A percentile compares a stretch with the other conserved stretches of the same genome.
Conservation (phyloP, 352 stramenopile genomes). For the Phytophthora idaei region DNA sequence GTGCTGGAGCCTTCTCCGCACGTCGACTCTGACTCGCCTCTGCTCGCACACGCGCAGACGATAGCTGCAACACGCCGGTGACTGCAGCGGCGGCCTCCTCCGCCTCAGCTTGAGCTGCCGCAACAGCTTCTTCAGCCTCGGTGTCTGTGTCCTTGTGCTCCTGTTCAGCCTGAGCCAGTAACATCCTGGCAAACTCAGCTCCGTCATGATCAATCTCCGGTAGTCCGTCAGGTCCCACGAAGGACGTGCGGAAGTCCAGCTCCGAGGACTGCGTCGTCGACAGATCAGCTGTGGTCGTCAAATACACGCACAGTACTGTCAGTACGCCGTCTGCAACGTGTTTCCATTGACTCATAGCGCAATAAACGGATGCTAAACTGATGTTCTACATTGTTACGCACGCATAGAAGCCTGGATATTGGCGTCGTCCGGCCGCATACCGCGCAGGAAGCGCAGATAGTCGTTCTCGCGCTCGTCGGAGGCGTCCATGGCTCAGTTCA, state of each 20-base stretch:
- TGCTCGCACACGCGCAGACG: constrained; percentile 15
- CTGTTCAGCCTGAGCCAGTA: constrained; percentile 73
- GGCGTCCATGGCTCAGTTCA: constrained; percentile 33
- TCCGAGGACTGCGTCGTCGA: constrained; percentile 57
- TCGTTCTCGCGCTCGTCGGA: constrained; percentile 63
- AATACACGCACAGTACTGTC: constrained; percentile 3
- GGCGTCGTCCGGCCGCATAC: constrained; percentile 65
- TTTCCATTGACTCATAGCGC: background rate
- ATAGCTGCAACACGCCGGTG: constrained; percentile 31
- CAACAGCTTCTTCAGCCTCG: constrained; percentile 26
- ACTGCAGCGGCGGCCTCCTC: constrained; percentile 29
- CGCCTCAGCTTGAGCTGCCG: constrained; percentile 21
- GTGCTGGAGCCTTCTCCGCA: constrained; percentile 12
- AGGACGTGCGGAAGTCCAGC: constrained; percentile 79
- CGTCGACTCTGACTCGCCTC: constrained; percentile 15
- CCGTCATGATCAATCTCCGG: constrained; percentile 74
- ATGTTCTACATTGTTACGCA: constrained; percentile 27
- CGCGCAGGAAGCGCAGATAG: constrained; percentile 81
- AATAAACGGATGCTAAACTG: background rate
- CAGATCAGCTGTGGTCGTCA: constrained; percentile 50
- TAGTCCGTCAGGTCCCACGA: constrained; percentile 57
- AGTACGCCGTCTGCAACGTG: background rate
- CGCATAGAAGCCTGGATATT: constrained; percentile 47
- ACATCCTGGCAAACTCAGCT: constrained; percentile 71
- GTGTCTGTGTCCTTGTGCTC: constrained; percentile 34